Base-by-base conservation (phyloP, 2,329 filamentous ascomycete species). In the Aureobasidium zeae region DNA sequence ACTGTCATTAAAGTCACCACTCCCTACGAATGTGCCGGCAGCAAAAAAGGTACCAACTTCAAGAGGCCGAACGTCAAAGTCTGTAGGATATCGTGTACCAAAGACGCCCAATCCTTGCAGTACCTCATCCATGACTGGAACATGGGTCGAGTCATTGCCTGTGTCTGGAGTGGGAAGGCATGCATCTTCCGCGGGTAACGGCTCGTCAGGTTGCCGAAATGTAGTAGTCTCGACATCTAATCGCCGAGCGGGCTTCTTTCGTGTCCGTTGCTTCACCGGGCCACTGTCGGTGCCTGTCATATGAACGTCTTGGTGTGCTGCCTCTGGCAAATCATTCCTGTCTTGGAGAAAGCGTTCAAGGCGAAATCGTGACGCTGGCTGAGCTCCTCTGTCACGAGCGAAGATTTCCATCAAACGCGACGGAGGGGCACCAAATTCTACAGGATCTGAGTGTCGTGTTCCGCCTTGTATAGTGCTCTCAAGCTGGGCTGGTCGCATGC, bases 11-110 rank as follows among this genome's bases (percentile, higher is more conserved):
- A 79, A 68, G 19, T 72, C 69, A 3, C 72, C 73, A 50, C 73
- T 74, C 20, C 76, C 76, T 46, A 79, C 63, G 47, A 79, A 74
- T 4, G 74, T 77, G 33, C 62, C 65, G 31, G 67, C 58, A 48
- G 74, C 71, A 49, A 78, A 79, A 52, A 68, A 76, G 0, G 71
- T 75, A 1, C 70, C 74, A 5, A 63, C 48, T 7, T 59, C 61
- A 6, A 79, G 55, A 17, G 72, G 69, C 4, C 55, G 55, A 7
- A 76, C 57, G 39, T 72, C 71, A 46, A 79, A 79, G 48, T 71
- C 69, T 9, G 63, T 62, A 1, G 73, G 58, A 50, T 76, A 77
- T 15, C 61, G 61, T 3, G 64, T 65, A 21, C 68, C 69, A 51
- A 64, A 70, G n/a, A 65, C 60, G 22, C 61, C 65, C 2, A 79